These are phyloP conservation scores for Calonectria pauciramosa DNA, from an alignment of 2,329 filamentous ascomycete genomes.

Conservation along the genomic window DNA sequence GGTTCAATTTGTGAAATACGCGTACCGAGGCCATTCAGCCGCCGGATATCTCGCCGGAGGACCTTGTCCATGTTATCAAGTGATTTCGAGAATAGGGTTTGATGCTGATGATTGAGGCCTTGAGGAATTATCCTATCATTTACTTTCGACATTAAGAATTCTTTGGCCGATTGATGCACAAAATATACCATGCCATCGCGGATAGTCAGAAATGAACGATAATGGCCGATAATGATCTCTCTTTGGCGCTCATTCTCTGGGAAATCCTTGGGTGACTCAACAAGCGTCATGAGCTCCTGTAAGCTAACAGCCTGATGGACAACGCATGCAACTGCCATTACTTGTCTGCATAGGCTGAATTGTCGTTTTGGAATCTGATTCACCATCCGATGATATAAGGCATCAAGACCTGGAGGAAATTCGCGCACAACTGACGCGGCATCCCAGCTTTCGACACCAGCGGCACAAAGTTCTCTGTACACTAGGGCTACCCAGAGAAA, in stretches of 20 bases:
- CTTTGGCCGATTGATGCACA: constrained; percentile 60
- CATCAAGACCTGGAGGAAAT: no score
- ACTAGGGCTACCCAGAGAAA: constrained; percentile 46
- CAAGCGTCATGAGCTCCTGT: no score
- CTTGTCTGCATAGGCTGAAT: no score
- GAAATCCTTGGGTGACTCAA: constrained; percentile 37
- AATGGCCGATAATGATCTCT: constrained; percentile 48
- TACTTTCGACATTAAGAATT: constrained; percentile 51
- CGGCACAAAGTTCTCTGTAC: constrained; percentile 30
- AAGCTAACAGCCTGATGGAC: no score
- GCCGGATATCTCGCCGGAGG: constrained; percentile 54
- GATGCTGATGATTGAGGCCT: constrained; percentile 45
- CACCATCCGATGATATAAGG: no score
- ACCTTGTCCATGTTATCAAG: constrained; percentile 45
- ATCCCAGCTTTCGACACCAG: constrained; percentile 49
- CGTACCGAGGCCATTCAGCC: constrained; percentile 36
- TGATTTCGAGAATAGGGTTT: constrained; percentile 51
- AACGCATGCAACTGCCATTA: no score
- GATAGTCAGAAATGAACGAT: constrained; percentile 56
- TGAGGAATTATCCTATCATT: constrained; percentile 46
- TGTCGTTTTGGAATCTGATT: no score
- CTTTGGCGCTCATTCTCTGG: constrained; percentile 33
- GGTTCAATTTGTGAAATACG: constrained; percentile 16
- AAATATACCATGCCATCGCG: constrained; percentile 48
- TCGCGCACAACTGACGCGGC: constrained; percentile 52